phyloP scores from a whole-genome alignment of 2,329 filamentous ascomycete genomes.

The Cordyceps fumosorosea region DNA sequence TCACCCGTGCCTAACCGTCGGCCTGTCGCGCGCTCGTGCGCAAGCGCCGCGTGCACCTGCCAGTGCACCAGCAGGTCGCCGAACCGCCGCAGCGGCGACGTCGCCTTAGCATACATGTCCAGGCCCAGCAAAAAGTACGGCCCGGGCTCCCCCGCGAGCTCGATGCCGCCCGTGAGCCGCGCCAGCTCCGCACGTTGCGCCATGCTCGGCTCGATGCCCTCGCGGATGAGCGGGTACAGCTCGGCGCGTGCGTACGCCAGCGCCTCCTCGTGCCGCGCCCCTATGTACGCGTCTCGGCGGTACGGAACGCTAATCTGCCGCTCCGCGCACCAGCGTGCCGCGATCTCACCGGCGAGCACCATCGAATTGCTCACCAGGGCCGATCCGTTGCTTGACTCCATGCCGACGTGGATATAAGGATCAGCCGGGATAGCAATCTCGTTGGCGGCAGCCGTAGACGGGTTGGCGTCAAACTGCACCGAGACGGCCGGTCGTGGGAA shows the following conservation, averaged over 20 bases:
- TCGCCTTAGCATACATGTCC: slow-evolving; percentile 56
- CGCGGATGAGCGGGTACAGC: slow-evolving; percentile 27
- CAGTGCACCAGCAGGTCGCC: slow-evolving; percentile 58
- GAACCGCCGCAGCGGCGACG: slow-evolving; percentile 60
- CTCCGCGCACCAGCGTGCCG: slow-evolving; percentile 52
- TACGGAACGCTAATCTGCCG: slow-evolving; percentile 55
- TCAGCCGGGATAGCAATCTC: slow-evolving; percentile 34
- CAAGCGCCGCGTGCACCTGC: slow-evolving; percentile 57
- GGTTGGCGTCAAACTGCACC: slow-evolving; percentile 34
- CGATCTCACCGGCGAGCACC: slow-evolving; percentile 56
- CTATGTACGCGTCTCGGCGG: slow-evolving; percentile 40
- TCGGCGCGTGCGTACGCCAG: slow-evolving; percentile 31
- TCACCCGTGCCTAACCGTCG: slow-evolving; percentile 21
- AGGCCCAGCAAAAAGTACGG: slow-evolving; percentile 52
- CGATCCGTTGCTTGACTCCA: slow-evolving; percentile 24
- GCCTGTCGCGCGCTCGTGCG: slow-evolving; percentile 33
- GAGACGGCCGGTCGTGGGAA: slow-evolving; percentile 35
- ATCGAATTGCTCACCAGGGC: slow-evolving; percentile 40
- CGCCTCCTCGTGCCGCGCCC: slow-evolving; percentile 28
- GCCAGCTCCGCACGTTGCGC: slow-evolving; percentile 25
- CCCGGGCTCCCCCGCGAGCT: slow-evolving; percentile 45
- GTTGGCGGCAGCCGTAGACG: slow-evolving; percentile 4
- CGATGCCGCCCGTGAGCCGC: slow-evolving; percentile 39
- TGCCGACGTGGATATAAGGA: slow-evolving; percentile 40
- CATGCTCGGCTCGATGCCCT: slow-evolving; percentile 27